phyloP scores from a whole-genome alignment of 2,329 filamentous ascomycete species.

The Penicillium hordei region DNA sequence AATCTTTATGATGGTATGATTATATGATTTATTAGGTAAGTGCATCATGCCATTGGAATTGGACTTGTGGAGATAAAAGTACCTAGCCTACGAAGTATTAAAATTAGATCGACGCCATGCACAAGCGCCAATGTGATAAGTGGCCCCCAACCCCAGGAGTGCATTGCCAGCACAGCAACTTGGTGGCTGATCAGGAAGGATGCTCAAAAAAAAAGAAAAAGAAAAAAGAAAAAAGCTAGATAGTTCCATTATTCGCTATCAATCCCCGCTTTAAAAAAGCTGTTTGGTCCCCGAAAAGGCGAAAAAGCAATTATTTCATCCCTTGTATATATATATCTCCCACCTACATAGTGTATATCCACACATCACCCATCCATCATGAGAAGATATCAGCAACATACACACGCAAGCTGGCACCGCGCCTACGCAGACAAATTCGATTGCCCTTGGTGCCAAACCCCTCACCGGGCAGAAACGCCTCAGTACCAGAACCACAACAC shows the following conservation, averaged over 20 bases:
- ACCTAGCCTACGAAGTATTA: too few species aligned
- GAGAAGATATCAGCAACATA: conserved; percentile 12
- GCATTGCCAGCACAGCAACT: conserved; percentile 7
- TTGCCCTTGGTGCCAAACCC: conserved; percentile 8
- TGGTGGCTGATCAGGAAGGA: conserved; percentile 7
- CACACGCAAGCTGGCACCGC: conserved; percentile 10
- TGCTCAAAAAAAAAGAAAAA: background rate
- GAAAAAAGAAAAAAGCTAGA: background rate
- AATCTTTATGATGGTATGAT: background rate
- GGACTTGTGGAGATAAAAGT: background rate
- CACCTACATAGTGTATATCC: background rate
- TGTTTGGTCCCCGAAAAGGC: background rate
- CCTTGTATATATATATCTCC: background rate
- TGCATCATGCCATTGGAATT: conserved; percentile 4
- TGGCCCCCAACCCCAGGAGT: conserved; percentile 4
- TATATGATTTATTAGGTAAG: background rate
- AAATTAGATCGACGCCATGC: conserved; percentile 7
- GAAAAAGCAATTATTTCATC: background rate
- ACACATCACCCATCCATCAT: background rate
- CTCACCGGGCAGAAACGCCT: background rate
- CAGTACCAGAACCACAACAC: background rate
- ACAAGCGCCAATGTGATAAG: conserved; percentile 6
- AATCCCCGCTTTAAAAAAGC: conserved; percentile 10
- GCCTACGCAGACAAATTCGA: conserved; percentile 6
- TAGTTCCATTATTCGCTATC: background rate